Conservation (phyloP, 2,329 filamentous ascomycete species). For the Sporothrix schenckii region DNA sequence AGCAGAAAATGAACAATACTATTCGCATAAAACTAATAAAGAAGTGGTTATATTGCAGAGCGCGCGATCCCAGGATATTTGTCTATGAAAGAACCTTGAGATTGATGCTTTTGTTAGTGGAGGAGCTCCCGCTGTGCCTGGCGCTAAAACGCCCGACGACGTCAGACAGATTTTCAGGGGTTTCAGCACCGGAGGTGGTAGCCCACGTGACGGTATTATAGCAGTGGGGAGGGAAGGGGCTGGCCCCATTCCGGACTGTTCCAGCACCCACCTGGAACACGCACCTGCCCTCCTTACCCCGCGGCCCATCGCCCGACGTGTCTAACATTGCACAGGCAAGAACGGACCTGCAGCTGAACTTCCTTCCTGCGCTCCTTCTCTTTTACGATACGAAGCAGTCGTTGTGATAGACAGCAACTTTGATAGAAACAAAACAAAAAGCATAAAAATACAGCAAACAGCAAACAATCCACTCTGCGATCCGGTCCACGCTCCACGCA, state of each 20-base stretch:
- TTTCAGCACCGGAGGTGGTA: conserved; percentile 16
- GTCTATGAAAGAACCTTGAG: neutral
- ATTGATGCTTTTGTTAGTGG: neutral
- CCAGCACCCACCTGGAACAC: conserved; percentile 21
- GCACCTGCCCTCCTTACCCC: conserved; percentile 23
- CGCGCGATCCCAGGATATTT: neutral
- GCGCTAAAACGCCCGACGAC: conserved; percentile 25
- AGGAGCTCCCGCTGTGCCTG: conserved; percentile 13
- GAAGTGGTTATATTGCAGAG: too few species aligned
- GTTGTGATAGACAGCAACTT: neutral
- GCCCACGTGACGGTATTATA: conserved; percentile 14
- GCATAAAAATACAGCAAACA: neutral
- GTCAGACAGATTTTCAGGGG: conserved; percentile 24
- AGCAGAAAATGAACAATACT: too few species aligned
- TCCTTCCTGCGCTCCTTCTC: neutral
- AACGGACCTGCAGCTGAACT: conserved; percentile 1
- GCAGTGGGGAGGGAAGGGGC: conserved; percentile 6
- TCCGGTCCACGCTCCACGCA: neutral
- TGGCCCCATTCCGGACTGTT: neutral
- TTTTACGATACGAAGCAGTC: conserved; percentile 12
- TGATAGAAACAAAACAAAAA: neutral
- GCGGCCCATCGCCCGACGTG: conserved; percentile 10
- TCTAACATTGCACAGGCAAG: neutral
- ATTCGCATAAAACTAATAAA: too few species aligned
- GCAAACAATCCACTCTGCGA: neutral